Conservation (phyloP, 345 rosid species). For the Dipteronia sinensis region DNA sequence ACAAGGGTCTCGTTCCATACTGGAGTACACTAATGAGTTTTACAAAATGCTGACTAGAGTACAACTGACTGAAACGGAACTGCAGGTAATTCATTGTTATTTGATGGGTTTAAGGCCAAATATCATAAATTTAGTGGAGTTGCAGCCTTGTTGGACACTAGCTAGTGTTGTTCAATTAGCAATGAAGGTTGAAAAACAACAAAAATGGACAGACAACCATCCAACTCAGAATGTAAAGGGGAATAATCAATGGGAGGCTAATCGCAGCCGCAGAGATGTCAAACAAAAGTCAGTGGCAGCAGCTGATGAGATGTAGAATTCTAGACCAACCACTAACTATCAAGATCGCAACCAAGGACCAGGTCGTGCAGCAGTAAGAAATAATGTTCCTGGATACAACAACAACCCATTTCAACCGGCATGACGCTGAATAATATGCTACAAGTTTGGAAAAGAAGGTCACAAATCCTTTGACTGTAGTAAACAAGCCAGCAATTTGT, state of each 20-base stretch:
- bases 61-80: not conserved
- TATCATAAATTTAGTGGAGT: not conserved
- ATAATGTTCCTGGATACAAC: not conserved
- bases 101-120: not conserved
- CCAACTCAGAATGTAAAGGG: not conserved
- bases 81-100: not conserved
- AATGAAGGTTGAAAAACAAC: not conserved
- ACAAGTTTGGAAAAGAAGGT: not conserved
- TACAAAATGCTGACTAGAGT: not conserved
- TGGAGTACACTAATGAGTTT: not conserved
- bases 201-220: not conserved
- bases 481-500: not conserved
- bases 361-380: not conserved
- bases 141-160: not conserved
- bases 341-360: not conserved
- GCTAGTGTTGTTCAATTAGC: not conserved
- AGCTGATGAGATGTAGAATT: not conserved
- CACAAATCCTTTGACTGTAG: not conserved
- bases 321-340: not conserved
- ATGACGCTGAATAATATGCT: not conserved
- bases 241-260: not conserved
- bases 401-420: not conserved
- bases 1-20: not conserved
- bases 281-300: not conserved
- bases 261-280: not conserved